Conservation (phyloP, 345 rosid genomes). For the Hypericum perforatum region DNA sequence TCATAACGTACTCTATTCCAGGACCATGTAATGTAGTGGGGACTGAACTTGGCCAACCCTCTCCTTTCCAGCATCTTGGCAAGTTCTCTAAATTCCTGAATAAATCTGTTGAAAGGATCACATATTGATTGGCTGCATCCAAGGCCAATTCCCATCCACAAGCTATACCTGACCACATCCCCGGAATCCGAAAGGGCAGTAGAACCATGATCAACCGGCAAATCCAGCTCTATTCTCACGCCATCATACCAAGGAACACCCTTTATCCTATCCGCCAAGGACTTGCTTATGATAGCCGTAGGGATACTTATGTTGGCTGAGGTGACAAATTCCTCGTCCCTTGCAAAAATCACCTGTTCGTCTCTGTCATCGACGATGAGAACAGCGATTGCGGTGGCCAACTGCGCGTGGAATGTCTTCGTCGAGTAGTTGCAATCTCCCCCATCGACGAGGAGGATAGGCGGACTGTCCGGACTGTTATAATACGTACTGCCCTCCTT, state of each 20-base stretch:
- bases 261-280: constrained; percentile 37
- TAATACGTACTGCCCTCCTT: constrained; percentile 34
- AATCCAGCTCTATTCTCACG: constrained; percentile 36
- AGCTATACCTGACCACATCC: constrained; percentile 47
- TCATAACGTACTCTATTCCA: constrained; percentile 39
- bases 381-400: constrained; percentile 50
- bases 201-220: constrained; percentile 30
- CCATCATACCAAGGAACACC: constrained; percentile 26
- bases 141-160: constrained; percentile 48
- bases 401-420: constrained; percentile 53
- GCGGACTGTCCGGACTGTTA: constrained; percentile 32
- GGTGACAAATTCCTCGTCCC: constrained; percentile 43
- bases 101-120: constrained; percentile 38
- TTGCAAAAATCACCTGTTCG: constrained; percentile 51
- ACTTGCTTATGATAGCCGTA: constrained; percentile 40
- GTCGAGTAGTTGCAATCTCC: constrained; percentile 54
- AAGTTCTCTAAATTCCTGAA: constrained; percentile 44
- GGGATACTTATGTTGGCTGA: constrained; percentile 44
- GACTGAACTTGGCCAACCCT: constrained; percentile 52
- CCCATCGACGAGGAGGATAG: constrained; percentile 44
- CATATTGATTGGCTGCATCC: constrained; percentile 49
- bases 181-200: constrained; percentile 54
- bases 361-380: constrained; percentile 40
- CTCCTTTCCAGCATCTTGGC: constrained; percentile 53
- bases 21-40: constrained; percentile 51